These are phyloP conservation scores for Starmerella powellii DNA, from an alignment of 805 yeast genomes.

Conservation along the genomic window DNA sequence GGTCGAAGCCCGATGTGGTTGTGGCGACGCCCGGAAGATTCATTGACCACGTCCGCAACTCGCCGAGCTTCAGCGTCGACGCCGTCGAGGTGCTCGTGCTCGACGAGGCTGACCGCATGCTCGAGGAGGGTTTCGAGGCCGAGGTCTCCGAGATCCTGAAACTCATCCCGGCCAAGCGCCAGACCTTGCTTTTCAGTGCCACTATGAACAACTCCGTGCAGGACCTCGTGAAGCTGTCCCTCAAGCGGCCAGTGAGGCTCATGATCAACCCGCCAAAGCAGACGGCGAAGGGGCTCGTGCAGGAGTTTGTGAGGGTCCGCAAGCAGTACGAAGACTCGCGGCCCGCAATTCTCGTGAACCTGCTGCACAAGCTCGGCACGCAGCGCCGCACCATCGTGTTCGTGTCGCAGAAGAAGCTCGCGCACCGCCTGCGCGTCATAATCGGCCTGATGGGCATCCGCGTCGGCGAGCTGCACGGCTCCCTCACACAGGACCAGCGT, in stretches of 20 bases:
- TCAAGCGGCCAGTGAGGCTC: conserved; percentile 81
- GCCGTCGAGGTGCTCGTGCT: conserved; percentile 81
- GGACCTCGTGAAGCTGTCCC: conserved; percentile 72
- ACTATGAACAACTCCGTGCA: conserved; percentile 94
- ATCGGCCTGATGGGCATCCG: conserved; percentile 64
- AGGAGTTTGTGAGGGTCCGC: conserved; percentile 90
- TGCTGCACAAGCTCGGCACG: conserved; percentile 57
- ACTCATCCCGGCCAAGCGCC: conserved; percentile 80
- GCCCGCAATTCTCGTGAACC: conserved; percentile 66
- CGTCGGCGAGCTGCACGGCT: conserved; percentile 69
- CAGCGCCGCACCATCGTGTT: conserved; percentile 75
- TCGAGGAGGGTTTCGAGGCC: conserved; percentile 96
- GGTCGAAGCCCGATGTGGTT: conserved; percentile 86
- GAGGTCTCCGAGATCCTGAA: conserved; percentile 84
- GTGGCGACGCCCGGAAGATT: conserved; percentile 98
- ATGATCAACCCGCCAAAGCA: conserved; percentile 96
- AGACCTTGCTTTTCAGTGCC: conserved; percentile 89
- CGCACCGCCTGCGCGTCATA: conserved; percentile 79
- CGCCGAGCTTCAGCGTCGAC: conserved; percentile 84
- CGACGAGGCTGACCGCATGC: conserved; percentile 98
- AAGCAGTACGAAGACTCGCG: conserved; percentile 56
- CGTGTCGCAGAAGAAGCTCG: conserved; percentile 81
- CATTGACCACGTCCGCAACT: conserved; percentile 91
- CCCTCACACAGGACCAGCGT: conserved; percentile 85
- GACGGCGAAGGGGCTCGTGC: conserved; percentile 79